phyloP scores from a whole-genome alignment of 805 yeast genomes.

The Hanseniaspora thailandica region DNA sequence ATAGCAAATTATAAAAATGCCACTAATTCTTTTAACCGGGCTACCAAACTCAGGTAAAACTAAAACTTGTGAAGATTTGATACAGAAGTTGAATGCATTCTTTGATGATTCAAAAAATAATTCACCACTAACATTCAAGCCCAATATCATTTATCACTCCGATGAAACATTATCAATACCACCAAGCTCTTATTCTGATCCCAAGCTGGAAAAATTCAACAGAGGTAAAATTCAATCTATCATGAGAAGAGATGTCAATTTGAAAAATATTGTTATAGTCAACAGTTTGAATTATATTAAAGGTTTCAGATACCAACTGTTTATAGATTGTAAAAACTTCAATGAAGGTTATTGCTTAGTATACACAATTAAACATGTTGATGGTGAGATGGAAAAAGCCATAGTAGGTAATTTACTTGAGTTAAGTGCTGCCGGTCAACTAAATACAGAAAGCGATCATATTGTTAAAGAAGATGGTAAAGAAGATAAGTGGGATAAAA shows the following conservation, averaged over 20 bases:
- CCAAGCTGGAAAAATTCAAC: conserved; percentile 65
- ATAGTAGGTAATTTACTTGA: conserved; percentile 6
- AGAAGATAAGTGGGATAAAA: conserved; percentile 46
- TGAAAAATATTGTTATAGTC: conserved; percentile 61
- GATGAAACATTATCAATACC: conserved; percentile 69
- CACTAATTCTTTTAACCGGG: conserved; percentile 72
- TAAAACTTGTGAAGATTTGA: conserved; percentile 51
- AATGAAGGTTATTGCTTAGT: conserved; percentile 74
- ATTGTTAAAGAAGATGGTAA: conserved; percentile 21
- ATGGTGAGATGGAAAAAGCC: conserved; percentile 33
- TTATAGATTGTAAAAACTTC: conserved; percentile 81
- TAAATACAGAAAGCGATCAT: conserved; percentile 18
- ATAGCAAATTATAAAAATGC: no score
- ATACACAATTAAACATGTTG: conserved; percentile 61
- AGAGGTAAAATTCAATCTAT: conserved; percentile 82
- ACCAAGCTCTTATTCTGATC: conserved; percentile 56
- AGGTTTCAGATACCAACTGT: conserved; percentile 88
- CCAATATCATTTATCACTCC: conserved; percentile 54
- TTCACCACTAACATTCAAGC: conserved; percentile 41
- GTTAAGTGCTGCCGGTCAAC: conserved; percentile 14
- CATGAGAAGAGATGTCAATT: conserved; percentile 66
- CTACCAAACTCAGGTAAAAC: conserved; percentile 79
- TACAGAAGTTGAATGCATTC: conserved; percentile 35
- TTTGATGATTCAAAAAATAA: conserved; percentile 31
- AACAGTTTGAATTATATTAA: conserved; percentile 85